Evolutionary conservation across 176 grass and related monocot species (phyloP), one percentile per base, ranked within the genome.

Genomic region (Otatea glauca): DNA sequence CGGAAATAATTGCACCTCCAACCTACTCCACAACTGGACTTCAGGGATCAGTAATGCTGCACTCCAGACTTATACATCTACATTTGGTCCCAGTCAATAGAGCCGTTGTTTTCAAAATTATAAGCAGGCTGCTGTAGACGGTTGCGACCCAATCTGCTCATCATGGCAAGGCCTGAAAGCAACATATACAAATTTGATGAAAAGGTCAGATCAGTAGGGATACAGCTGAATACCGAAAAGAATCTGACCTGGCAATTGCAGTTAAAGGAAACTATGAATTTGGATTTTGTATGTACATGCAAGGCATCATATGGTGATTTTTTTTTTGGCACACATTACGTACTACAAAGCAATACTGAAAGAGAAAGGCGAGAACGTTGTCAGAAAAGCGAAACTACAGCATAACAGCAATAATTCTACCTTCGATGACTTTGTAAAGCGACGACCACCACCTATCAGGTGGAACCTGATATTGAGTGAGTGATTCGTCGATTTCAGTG

Each of bases 341-440:
- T 17, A 70, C 38, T 20, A 79, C 13, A 25, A 59, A 87, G 49
- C 4, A 63, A 48, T 65, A 53, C 2, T 41, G 42, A 78, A 79
- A 77, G 18, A 39, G 29, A 72, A 37, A n/a, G 16, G 83, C 55
- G 37, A 20, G 72, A 29, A 47, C 34, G 1, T 5, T 63, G 34
- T 44, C 73, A 71, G 23, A 78, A 37, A 63, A 42, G 24, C 24
- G 8, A 75, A 74, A 70, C 9, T 63, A 12, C 3, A 43, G 17
- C 65, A 62, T 4, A 54, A 7, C 3, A 43, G 23, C 65, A 69
- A 21, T 25, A 65, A 70, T 2, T 23, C 44, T 94, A 99, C 97
- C 93, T 99, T 99, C 93, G 13, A 99, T 79, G 37, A 99, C 84
- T 91, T 86, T 99, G 89, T 96, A 99, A 73, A 99, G 92, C 50